phyloP scores from a whole-genome alignment of 139 green algal genomes.

The Parachlorella kessleri region DNA sequence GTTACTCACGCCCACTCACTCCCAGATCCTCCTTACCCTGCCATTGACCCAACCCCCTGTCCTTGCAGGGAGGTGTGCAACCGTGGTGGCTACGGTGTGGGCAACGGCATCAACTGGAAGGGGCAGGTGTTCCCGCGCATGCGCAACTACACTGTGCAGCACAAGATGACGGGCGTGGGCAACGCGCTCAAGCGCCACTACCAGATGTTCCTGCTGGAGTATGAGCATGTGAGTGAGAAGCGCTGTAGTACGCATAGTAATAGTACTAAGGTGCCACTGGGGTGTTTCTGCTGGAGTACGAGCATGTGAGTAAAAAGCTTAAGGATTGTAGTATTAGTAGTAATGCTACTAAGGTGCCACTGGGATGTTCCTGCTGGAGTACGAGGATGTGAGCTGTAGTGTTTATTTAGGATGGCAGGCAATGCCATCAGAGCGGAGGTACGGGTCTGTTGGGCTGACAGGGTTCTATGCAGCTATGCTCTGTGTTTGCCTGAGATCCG shows the following conservation, averaged over 20 bases:
- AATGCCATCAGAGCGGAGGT: no score
- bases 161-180: conserved; percentile 83
- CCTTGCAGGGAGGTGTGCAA: conserved; percentile 36
- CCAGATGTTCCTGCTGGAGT: conserved; percentile 75
- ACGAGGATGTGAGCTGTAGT: no score
- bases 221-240: conserved; percentile 68
- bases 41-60: neutral
- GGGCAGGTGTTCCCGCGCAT: conserved; percentile 75
- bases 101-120: conserved; percentile 88
- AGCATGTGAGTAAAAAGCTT: conserved; percentile 56
- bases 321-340: no score
- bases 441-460: no score
- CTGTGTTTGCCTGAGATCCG: no score
- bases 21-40: no score
- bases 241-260: no score
- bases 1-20: no score
- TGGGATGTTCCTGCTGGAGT: conserved; percentile 75
- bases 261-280: no score
- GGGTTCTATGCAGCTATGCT: no score
- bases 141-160: conserved; percentile 70
- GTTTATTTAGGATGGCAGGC: no score
- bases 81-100: conserved; percentile 45
- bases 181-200: conserved; percentile 91
- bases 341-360: no score
- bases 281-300: conserved; percentile 78